These are phyloP conservation scores for Ogataea wickerhamii DNA, from an alignment of 805 yeast species.

Conservation along the genomic window DNA sequence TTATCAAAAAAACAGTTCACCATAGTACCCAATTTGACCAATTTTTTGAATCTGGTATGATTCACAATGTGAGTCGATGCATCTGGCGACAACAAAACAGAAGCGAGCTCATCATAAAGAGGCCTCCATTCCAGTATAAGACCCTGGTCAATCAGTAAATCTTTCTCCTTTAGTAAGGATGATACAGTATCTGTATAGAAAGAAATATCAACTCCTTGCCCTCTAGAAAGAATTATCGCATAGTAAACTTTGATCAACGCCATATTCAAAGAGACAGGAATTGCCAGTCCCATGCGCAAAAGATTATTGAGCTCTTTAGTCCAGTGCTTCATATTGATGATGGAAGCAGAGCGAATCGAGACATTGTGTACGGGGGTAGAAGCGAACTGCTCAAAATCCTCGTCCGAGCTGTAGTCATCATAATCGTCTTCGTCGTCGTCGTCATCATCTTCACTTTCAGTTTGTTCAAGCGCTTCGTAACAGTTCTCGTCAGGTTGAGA, in stretches of 20 bases:
- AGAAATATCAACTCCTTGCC: constrained; percentile 60
- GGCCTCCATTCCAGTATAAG: constrained; percentile 51
- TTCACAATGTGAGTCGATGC: constrained; percentile 47
- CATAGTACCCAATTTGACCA: constrained; percentile 50
- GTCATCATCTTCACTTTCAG: constrained; percentile 32
- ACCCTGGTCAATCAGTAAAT: constrained; percentile 37
- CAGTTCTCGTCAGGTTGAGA: constrained; percentile 42
- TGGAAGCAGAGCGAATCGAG: constrained; percentile 65
- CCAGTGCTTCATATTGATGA: constrained; percentile 77
- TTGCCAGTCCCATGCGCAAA: constrained; percentile 70
- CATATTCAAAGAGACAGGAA: constrained; percentile 65
- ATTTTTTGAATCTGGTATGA: constrained; percentile 43
- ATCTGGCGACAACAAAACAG: constrained; percentile 45
- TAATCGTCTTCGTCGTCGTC: constrained; percentile 37
- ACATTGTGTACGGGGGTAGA: constrained; percentile 55
- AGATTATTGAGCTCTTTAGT: constrained; percentile 80
- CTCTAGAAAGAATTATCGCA: constrained; percentile 65
- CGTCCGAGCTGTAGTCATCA: constrained; percentile 39
- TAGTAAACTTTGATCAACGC: constrained; percentile 67
- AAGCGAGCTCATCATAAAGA: constrained; percentile 35
- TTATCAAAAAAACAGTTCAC: constrained; percentile 54
- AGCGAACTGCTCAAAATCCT: constrained; percentile 37
- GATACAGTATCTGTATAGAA: constrained; percentile 62
- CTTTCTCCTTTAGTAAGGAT: constrained; percentile 48
- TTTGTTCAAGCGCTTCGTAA: constrained; percentile 47